Percentiles rank a stretch among this genome's conserved stretches.
Conservation (phyloP, 139 green algal species). For the Chlamydomonas sphaeroides region DNA sequence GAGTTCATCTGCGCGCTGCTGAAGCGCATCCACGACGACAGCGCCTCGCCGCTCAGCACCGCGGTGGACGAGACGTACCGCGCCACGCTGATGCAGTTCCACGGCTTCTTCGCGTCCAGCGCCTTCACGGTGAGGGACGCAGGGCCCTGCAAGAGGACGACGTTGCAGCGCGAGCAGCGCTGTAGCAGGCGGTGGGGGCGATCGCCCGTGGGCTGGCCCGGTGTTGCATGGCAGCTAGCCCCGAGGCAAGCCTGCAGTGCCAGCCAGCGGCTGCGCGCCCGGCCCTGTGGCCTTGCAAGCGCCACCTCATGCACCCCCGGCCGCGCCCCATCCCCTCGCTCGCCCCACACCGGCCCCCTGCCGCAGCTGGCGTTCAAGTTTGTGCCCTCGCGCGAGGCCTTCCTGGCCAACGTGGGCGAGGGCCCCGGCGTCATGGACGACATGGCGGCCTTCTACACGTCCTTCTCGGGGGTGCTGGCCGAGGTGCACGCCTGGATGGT, state of each 20-base stretch:
- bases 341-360: background rate
- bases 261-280: too few species aligned
- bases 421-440: constrained; percentile 42
- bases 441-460: constrained; percentile 62
- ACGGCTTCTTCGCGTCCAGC: constrained; percentile 79
- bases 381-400: constrained; percentile 58
- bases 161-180: background rate
- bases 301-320: background rate
- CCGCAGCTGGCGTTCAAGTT: constrained; percentile 68
- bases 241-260: too few species aligned
- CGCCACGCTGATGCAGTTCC: constrained; percentile 73
- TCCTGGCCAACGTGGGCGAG: constrained; percentile 55
- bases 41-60: constrained; percentile 34
- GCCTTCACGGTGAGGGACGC: constrained; percentile 67
- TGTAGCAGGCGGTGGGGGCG: too few species aligned
- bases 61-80: constrained; percentile 70
- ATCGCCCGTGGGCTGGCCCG: background rate
- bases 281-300: too few species aligned
- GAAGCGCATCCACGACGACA: constrained; percentile 54
- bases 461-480: constrained; percentile 64
- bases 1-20: constrained; percentile 78
- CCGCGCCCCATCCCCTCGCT: background rate
- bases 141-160: too few species aligned
- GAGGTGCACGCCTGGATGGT: constrained; percentile 75
- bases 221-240: too few species aligned